These are phyloP conservation scores for Aquilaria yunnanensis DNA, from an alignment of 345 rosid genomes.

Conservation along the genomic window DNA sequence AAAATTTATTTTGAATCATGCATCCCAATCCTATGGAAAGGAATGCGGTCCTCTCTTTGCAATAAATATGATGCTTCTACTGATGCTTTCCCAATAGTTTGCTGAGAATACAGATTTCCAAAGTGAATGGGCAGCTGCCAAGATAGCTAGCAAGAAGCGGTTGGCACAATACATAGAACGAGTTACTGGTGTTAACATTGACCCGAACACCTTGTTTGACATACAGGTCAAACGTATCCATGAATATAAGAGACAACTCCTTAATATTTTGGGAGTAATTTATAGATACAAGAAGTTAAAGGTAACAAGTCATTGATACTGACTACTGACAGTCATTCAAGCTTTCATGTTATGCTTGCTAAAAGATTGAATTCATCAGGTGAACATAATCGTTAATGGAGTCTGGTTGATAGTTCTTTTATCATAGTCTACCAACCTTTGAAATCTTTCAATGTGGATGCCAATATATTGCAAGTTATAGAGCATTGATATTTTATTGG, in stretches of 20 bases:
- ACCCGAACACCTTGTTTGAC: constrained; percentile 82
- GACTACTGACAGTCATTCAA: not conserved
- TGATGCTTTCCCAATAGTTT: constrained; percentile 48
- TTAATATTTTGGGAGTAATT: constrained; percentile 85
- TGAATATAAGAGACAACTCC: constrained; percentile 92
- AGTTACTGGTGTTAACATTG: constrained; percentile 77
- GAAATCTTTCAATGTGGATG: not conserved
- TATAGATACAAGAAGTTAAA: constrained; percentile 87
- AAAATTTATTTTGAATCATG: constrained; percentile 4
- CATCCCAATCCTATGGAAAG: not conserved
- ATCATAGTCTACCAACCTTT: not conserved
- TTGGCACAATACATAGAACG: constrained; percentile 62
- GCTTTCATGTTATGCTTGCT: not conserved
- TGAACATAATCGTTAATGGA: not conserved
- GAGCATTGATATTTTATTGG: too few relatives aligned
- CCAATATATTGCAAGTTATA: not conserved
- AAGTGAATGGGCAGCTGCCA: constrained; percentile 89
- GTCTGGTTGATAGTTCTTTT: not conserved
- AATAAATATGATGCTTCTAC: constrained; percentile 8
- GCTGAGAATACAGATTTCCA: constrained; percentile 72
- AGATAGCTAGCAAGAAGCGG: constrained; percentile 81
- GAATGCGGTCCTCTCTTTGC: constrained; percentile 5
- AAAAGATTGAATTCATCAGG: not conserved
- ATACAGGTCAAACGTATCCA: constrained; percentile 98
- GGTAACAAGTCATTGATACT: constrained; percentile 34